Base-by-base conservation (phyloP, 768 basidiomycete genomes). In the Phaeotremella fagi region DNA sequence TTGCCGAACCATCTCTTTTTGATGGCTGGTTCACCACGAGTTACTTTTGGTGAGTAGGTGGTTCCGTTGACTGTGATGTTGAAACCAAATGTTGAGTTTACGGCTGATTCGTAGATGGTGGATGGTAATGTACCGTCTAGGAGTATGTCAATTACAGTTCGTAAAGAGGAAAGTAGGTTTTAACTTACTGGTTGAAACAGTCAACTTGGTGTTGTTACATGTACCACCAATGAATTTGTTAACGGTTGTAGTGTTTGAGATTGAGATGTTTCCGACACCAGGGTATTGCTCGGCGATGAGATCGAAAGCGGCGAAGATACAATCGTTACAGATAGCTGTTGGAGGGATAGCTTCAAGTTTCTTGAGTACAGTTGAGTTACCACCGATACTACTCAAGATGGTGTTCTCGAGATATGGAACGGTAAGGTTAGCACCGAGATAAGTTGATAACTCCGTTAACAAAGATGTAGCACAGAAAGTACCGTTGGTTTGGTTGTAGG, bases 381-480 rank as follows among this genome's bases (percentile, higher is more conserved):
- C 68, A n/a, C n/a, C n/a, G n/a, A n/a, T n/a, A n/a, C n/a, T n/a
- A 16, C 66, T 66, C 25, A 71, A 52, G 44, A 49, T 50, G n/a
- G 50, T 41, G 1, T 58, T 61, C 37, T 48, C 51, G 48, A 70
- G 47, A 46, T 60, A 65, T 18, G 45, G 41, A 23, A 53, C 54
- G 23, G 73, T 70, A 14, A 74, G 50, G 52, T 63, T 63, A 42
- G 58, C 61, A 31, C 66, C 71, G 47, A 71, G 54, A 59, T 66
- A 66, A 7, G 57, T 45, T 20, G 66, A 57, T n/a, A 71, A 36
- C 15, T 71, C 49, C 43, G 61, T 66, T 26, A 70, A 52, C 28
- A 70, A 35, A 2, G 70, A 63, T 49, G 60, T 64, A 31, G 61
- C 59, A 57, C 73, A 74, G 61, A 70, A 68, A 18, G 68, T 71